A percentile compares a stretch with the other conserved stretches of the same genome.
Conservation (phyloP, 768 basidiomycete species). For the Kwoniella botswanensis region DNA sequence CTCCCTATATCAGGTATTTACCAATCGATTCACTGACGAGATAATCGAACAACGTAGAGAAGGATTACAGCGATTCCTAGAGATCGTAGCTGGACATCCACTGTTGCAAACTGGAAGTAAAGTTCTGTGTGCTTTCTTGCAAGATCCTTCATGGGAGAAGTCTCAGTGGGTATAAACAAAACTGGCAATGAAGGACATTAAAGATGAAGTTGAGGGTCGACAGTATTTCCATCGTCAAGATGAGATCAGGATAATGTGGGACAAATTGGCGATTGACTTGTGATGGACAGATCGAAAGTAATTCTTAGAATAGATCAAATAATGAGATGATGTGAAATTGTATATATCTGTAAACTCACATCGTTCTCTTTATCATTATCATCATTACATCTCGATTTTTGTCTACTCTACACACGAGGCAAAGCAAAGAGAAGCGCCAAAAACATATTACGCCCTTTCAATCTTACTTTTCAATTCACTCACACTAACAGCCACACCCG, state of each 20-base stretch:
- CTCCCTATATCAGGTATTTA: conserved; percentile 69
- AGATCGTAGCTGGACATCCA: conserved; percentile 96
- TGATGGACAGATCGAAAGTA: no score
- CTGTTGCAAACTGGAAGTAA: conserved; percentile 96
- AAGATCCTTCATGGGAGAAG: conserved; percentile 78
- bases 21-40: conserved; percentile 96
- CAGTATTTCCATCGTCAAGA: no score
- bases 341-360: no score
- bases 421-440: no score
- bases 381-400: no score
- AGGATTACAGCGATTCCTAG: conserved; percentile 91
- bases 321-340: no score
- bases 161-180: conserved; percentile 45
- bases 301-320: no score
- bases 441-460: conserved; percentile 24
- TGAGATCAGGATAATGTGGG: no score
- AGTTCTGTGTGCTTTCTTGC: conserved; percentile 91
- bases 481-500: conserved; percentile 47
- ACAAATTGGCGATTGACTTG: no score
- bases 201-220: background rate
- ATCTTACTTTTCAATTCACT: conserved; percentile 49
- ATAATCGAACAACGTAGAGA: conserved; percentile 91
- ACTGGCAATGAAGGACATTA: background rate
- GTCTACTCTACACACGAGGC: no score
- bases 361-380: no score